Percentiles rank a stretch among this genome's conserved stretches.
Conservation (phyloP, 2,329 filamentous ascomycete genomes). For the Emydomyces testavorans region DNA sequence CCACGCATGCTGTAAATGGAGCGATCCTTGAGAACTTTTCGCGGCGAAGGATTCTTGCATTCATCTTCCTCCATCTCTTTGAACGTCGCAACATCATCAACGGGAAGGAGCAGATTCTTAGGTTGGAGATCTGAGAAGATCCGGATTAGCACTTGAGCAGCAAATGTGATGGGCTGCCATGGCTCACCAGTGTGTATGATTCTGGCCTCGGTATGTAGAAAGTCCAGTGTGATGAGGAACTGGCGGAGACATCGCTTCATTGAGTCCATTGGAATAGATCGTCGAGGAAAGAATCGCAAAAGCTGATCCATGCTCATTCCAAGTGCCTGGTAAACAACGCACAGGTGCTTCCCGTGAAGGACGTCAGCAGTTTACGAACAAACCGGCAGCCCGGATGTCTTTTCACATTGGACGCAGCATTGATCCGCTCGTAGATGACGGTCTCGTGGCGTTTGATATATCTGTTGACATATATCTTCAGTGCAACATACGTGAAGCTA, state of each 20-base stretch:
- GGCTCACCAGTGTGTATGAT: conserved; percentile 10
- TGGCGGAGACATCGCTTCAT: conserved; percentile 11
- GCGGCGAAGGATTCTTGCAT: conserved; percentile 7
- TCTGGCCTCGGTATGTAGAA: conserved; percentile 6
- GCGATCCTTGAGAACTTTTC: conserved; percentile 13
- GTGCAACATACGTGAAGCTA: conserved; percentile 5
- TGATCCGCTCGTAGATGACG: conserved; percentile 5
- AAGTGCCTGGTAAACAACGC: conserved; percentile 11
- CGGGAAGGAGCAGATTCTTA: conserved; percentile 11
- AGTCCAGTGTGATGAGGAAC: conserved; percentile 5
- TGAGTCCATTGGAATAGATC: conserved; percentile 9
- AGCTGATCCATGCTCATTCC: conserved; percentile 13
- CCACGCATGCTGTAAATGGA: conserved; percentile 6
- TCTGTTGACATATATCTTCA: conserved; percentile 8
- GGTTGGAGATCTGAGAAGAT: conserved; percentile 12
- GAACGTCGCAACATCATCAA: conserved; percentile 6
- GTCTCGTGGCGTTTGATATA: conserved; percentile 3
- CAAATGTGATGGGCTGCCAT: background rate
- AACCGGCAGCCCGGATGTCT: background rate
- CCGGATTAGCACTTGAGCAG: too few relatives aligned
- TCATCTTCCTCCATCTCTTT: conserved; percentile 9
- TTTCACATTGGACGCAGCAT: background rate
- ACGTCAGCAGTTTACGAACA: conserved; percentile 6
- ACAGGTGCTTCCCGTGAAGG: conserved; percentile 13
- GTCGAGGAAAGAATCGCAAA: conserved; percentile 5